phyloP scores from a whole-genome alignment of 2,329 filamentous ascomycete species.

The Simplicillium sp. region DNA sequence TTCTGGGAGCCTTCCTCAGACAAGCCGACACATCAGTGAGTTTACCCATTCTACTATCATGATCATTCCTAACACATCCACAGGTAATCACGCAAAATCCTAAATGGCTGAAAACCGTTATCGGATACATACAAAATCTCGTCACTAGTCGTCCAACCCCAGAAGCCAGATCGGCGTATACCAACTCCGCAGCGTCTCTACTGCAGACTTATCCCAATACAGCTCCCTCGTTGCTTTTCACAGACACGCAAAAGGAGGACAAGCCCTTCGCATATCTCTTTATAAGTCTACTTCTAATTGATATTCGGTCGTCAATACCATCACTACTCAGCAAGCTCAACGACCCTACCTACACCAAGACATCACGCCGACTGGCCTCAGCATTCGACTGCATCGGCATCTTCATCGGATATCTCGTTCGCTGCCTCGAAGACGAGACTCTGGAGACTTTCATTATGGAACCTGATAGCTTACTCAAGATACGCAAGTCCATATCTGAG shows the following conservation, averaged over 20 bases:
- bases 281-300: constrained; percentile 55
- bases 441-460: constrained; percentile 34
- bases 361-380: constrained; percentile 45
- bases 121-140: constrained; percentile 40
- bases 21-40: constrained; percentile 36
- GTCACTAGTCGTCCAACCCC: constrained; percentile 45
- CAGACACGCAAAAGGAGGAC: constrained; percentile 26
- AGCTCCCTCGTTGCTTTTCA: constrained; percentile 42
- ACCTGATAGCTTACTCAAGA: constrained; percentile 50
- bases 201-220: constrained; percentile 43
- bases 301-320: constrained; percentile 54
- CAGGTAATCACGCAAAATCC: constrained; percentile 40
- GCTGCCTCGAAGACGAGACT: constrained; percentile 39
- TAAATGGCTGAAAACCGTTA: constrained; percentile 40
- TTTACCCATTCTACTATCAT: too few relatives aligned
- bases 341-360: constrained; percentile 37
- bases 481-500: constrained; percentile 52
- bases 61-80: constrained; percentile 9
- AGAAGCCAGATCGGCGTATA: constrained; percentile 48
- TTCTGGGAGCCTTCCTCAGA: constrained; percentile 42
- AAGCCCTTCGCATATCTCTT: constrained; percentile 54
- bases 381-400: constrained; percentile 53
- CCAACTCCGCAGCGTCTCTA: constrained; percentile 46
- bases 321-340: constrained; percentile 50
- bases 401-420: constrained; percentile 49